Conservation (phyloP, 78 protist genomes). For the Trichosphaerium sp. region DNA sequence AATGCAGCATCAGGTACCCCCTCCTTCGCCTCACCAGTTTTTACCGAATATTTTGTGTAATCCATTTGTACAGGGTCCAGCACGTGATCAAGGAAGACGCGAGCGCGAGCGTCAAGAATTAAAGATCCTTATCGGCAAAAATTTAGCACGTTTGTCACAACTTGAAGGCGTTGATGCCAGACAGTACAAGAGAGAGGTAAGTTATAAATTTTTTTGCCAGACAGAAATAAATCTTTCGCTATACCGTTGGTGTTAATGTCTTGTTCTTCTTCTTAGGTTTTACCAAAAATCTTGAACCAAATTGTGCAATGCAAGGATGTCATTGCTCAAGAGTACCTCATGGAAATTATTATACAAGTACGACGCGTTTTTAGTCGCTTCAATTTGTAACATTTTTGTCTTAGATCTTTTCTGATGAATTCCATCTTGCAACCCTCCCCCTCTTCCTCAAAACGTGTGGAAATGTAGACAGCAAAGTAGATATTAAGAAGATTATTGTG, state of each 20-base stretch:
- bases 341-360: conserved; percentile 86
- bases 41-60: neutral
- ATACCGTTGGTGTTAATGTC: neutral
- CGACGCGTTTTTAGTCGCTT: neutral
- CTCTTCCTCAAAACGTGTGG: conserved; percentile 49
- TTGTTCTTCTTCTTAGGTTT: conserved; percentile 11
- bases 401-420: conserved; percentile 90
- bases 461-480: conserved; percentile 66
- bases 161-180: conserved; percentile 72
- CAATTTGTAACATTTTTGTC: neutral
- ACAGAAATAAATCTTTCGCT: neutral
- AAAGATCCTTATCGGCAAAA: conserved; percentile 81
- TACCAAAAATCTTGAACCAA: conserved; percentile 69
- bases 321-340: conserved; percentile 95
- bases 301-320: conserved; percentile 77
- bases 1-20: conserved; percentile 79
- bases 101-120: conserved; percentile 84
- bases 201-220: neutral
- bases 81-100: conserved; percentile 61
- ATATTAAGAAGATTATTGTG: conserved; percentile 69
- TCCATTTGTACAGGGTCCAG: conserved; percentile 22
- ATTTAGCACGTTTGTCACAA: conserved; percentile 71
- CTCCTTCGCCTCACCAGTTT: neutral
- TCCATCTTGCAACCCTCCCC: conserved; percentile 80
- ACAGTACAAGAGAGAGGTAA: conserved; percentile 13